Conservation (phyloP, 805 yeast species). For the Yarrowia porcina region DNA sequence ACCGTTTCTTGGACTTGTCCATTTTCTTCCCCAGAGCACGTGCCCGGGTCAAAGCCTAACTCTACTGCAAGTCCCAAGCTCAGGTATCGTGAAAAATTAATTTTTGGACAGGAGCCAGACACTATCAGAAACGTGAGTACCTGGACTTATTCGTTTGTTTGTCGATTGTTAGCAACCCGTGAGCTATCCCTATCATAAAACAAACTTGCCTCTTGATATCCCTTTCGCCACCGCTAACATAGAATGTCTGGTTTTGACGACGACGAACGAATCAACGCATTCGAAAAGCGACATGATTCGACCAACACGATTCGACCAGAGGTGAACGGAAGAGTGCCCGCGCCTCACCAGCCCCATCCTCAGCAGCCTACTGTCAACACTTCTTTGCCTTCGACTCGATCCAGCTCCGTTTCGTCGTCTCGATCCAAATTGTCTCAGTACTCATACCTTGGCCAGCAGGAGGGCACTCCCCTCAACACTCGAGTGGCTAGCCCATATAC, state of each 20-base stretch:
- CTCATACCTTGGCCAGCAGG: neutral
- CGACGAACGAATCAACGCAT: constrained; percentile 16
- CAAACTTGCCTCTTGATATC: neutral
- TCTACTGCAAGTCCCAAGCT: neutral
- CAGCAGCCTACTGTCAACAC: neutral
- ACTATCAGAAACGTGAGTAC: neutral
- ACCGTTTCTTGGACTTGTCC: neutral
- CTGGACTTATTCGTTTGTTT: neutral
- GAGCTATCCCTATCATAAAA: too few species aligned
- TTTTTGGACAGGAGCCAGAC: constrained; percentile 5
- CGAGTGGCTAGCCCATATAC: constrained; percentile 74
- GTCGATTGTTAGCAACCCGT: neutral
- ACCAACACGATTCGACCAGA: constrained; percentile 15
- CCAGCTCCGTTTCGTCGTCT: constrained; percentile 10
- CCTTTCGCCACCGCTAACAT: neutral
- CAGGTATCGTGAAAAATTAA: constrained; percentile 1
- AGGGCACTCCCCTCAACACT: constrained; percentile 27
- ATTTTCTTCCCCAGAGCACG: constrained; percentile 1
- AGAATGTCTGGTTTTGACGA: constrained; percentile 1
- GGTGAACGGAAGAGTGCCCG: constrained; percentile 3
- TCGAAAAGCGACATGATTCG: constrained; percentile 13
- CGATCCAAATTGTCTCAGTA: constrained; percentile 10
- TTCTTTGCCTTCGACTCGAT: neutral
- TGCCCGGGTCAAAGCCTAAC: constrained; percentile 24
- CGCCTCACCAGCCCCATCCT: neutral